phyloP scores from a whole-genome alignment of 1,284 basidiomycete genomes.

The Pseudozyma hubeiensis region DNA sequence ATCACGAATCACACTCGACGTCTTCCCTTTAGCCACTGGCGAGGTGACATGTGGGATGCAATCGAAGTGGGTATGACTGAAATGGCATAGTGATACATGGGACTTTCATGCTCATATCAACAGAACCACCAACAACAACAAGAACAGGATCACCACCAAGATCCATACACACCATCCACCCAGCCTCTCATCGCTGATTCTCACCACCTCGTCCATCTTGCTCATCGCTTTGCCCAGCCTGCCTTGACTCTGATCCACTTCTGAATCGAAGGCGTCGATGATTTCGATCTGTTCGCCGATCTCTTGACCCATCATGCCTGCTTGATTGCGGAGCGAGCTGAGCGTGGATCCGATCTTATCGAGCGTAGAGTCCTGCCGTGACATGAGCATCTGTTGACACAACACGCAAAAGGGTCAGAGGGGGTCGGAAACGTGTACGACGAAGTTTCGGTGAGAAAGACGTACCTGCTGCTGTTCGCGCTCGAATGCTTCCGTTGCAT shows the following conservation, averaged over 20 bases:
- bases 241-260: constrained; percentile 62
- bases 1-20: too few relatives aligned
- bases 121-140: constrained; percentile 48
- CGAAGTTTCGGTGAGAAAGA: background rate
- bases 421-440: background rate
- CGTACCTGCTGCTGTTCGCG: constrained; percentile 66
- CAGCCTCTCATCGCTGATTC: constrained; percentile 60
- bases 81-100: too few relatives aligned
- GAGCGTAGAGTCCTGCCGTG: constrained; percentile 63
- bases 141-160: constrained; percentile 56
- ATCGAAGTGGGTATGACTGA: background rate
- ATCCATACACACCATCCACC: constrained; percentile 68
- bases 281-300: constrained; percentile 65
- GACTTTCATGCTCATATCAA: constrained; percentile 31
- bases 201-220: constrained; percentile 64
- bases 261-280: constrained; percentile 61
- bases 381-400: constrained; percentile 47
- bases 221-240: constrained; percentile 55
- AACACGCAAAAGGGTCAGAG: background rate
- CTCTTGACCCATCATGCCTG: constrained; percentile 63
- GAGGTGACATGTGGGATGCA: too few relatives aligned
- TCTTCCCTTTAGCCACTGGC: too few relatives aligned
- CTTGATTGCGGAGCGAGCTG: constrained; percentile 57
- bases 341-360: constrained; percentile 62
- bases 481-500: constrained; percentile 59